These are phyloP conservation scores for Fusarium pseudocircinatum DNA, from an alignment of 2,329 filamentous ascomycete species.

Conservation along the genomic window DNA sequence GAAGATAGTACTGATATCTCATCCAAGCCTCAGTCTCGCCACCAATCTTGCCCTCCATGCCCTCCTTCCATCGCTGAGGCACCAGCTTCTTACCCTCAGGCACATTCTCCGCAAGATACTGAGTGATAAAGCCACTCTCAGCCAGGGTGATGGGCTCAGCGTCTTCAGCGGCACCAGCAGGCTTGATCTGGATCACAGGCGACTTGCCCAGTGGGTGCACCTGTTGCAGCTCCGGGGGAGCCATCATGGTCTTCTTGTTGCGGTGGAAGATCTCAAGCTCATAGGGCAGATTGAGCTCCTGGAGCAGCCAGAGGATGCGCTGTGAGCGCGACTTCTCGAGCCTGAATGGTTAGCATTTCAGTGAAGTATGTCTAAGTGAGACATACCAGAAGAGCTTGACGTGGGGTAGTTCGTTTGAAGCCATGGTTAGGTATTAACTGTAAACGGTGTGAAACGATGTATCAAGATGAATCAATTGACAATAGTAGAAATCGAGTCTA, in stretches of 20 bases:
- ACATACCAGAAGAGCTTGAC: constrained; percentile 72
- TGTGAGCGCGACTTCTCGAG: constrained; percentile 85
- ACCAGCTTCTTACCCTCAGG: constrained; percentile 57
- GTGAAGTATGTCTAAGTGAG: background rate
- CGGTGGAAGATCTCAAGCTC: constrained; percentile 84
- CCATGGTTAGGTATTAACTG: constrained; percentile 23
- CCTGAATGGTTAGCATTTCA: constrained; percentile 59
- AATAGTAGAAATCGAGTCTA: background rate
- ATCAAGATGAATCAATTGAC: background rate
- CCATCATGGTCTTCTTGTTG: constrained; percentile 67
- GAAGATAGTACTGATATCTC: constrained; percentile 75
- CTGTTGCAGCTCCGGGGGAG: constrained; percentile 78
- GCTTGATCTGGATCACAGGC: constrained; percentile 75
- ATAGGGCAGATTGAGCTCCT: constrained; percentile 83
- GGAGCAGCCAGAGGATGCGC: constrained; percentile 85
- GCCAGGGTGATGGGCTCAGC: constrained; percentile 71
- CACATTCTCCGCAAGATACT: constrained; percentile 80
- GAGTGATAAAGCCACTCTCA: constrained; percentile 82
- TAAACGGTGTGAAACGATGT: background rate
- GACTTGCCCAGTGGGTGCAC: constrained; percentile 90
- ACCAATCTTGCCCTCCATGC: constrained; percentile 65
- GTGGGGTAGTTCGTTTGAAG: constrained; percentile 55
- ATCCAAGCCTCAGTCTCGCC: constrained; percentile 70
- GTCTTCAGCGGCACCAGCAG: constrained; percentile 44
- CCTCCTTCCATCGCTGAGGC: constrained; percentile 64